phyloP scores from a whole-genome alignment of 768 basidiomycete genomes.

The Chalciporus sphaerocephalus region DNA sequence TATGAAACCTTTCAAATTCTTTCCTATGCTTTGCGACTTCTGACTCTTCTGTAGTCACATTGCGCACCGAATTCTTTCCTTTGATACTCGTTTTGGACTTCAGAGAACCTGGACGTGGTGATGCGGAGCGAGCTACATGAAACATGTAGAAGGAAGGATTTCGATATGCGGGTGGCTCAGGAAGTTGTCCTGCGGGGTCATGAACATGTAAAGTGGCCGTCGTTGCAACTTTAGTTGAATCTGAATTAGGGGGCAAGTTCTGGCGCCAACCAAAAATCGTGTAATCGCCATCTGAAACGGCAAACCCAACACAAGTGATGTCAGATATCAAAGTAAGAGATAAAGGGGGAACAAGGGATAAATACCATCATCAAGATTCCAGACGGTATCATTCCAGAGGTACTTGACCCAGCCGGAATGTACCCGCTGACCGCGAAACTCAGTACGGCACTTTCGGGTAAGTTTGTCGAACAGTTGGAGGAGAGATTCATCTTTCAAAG shows the following conservation, averaged over 20 bases:
- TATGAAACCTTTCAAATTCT: conserved; percentile 82
- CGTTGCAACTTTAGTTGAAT: conserved; percentile 9
- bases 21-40: conserved; percentile 62
- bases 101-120: conserved; percentile 29
- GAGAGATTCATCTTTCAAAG: conserved; percentile 64
- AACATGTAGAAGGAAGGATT: conserved; percentile 74
- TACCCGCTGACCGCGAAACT: conserved; percentile 57
- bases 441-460: conserved; percentile 56
- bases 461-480: conserved; percentile 65
- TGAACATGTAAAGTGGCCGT: conserved; percentile 53
- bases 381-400: conserved; percentile 69
- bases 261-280: conserved; percentile 80
- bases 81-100: conserved; percentile 38
- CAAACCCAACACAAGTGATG: background rate
- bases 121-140: conserved; percentile 21
- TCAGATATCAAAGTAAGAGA: background rate
- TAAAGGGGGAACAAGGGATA: conserved; percentile 1
- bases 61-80: conserved; percentile 36
- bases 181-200: conserved; percentile 56
- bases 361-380: conserved; percentile 88
- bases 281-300: conserved; percentile 70
- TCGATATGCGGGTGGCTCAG: conserved; percentile 56
- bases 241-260: conserved; percentile 33
- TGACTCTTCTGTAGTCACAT: conserved; percentile 32
- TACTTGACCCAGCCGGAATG: conserved; percentile 86